Base-by-base conservation (phyloP, 208 protist genomes). In the Acanthamoeba triangularis region DNA sequence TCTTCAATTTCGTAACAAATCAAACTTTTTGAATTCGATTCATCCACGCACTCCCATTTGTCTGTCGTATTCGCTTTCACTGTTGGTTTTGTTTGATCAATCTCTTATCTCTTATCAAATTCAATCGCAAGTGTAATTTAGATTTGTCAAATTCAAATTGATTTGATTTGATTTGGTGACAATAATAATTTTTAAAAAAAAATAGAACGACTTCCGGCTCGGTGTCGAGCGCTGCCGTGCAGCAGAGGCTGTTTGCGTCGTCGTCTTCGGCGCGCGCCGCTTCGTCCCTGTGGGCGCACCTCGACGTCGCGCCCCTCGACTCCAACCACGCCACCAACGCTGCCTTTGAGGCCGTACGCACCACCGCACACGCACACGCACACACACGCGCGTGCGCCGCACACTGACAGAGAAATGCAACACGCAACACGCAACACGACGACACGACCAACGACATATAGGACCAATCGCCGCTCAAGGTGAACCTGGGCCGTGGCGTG, bases 401-500 rank as follows among this genome's bases (percentile, higher is more conserved):
- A 76, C 67, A n/a, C 56, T 63, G 44, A 49, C 8, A 49, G 44
- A 41, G 37, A 1, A 41, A 41, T 44, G 18, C 41, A 1, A 82
- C 41, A 49, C 30, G 23, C n/a, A n/a, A n/a, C n/a, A n/a, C n/a
- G n/a, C n/a, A n/a, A 49, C 74, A 30, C 74, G n/a, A 16, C 23
- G 14, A 33, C 37, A 28, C 37, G 14, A 35, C 33, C n/a, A n/a
- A 33, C 72, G 18, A 33, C n/a, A n/a, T 7, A n/a, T 3, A 95
- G 72, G 92, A 95, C 20, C 92, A 80, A 88, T 91, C 78, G 28
- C 93, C 93, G 56, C 54, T 95, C 84, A 95, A 95, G 63, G 82
- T 95, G 20, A 95, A 95, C 65, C 82, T 95, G 93, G 93, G 93
- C 35, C 37, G 74, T 20, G 93, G 93, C 61, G 93, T 90, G 59